These are phyloP conservation scores for Scenedesmus sp. DNA, from an alignment of 163 green algal species.

Conservation along the genomic window DNA sequence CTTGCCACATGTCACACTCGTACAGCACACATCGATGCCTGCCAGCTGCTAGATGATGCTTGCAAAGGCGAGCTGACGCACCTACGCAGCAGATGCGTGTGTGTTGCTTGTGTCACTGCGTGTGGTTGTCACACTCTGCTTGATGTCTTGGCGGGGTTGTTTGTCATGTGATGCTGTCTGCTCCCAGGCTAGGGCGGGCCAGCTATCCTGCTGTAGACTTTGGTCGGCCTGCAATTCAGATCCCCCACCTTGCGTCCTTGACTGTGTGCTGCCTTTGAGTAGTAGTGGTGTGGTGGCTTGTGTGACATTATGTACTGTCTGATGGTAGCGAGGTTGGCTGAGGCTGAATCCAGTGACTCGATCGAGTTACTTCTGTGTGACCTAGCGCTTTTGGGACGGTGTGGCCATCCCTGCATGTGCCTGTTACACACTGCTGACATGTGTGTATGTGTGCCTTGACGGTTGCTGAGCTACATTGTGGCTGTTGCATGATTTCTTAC, in stretches of 20 bases:
- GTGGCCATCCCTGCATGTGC: neutral
- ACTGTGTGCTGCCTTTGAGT: neutral
- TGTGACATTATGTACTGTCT: neutral
- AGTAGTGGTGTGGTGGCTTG: neutral
- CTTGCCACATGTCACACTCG: no score
- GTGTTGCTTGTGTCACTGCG: neutral
- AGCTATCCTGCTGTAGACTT: neutral
- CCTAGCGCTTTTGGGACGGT: no score
- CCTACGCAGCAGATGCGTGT: neutral
- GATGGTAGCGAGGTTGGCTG: neutral
- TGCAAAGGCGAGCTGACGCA: neutral
- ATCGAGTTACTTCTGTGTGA: no score
- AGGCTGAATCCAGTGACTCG: no score
- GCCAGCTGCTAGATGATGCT: neutral
- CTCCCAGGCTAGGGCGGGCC: neutral
- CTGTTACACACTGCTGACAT: neutral
- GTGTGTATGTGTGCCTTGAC: neutral
- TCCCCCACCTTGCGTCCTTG: neutral
- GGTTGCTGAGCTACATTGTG: neutral
- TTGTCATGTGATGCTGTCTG: neutral
- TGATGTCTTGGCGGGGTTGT: neutral
- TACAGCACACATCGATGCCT: neutral
- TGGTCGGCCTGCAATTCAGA: neutral
- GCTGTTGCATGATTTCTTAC: neutral
- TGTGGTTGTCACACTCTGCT: neutral